Percentiles rank a stretch among this genome's conserved stretches.
Evolutionary conservation across 2,329 filamentous ascomycete species (phyloP).

Genomic region (Arthroderma sp.): DNA sequence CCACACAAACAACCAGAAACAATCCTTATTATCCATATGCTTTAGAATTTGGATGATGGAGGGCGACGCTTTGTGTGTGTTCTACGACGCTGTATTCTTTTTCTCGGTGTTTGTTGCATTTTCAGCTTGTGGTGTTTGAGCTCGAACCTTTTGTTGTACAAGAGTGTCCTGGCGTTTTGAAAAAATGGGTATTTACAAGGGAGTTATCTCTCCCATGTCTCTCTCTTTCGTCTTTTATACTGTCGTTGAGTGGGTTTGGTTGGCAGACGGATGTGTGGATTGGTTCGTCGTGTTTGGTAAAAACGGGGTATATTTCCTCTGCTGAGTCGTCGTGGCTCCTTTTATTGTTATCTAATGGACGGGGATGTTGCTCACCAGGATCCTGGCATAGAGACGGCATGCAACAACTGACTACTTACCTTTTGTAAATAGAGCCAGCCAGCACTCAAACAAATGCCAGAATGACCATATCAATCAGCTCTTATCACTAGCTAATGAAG

Average conservation of each 20-base stretch:
- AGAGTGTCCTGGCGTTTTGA: slow-evolving; percentile 3
- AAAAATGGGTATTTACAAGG: neutral
- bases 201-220: neutral
- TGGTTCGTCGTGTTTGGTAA: neutral
- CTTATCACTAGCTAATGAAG: too few relatives aligned
- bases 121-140: neutral
- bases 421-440: neutral
- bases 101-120: slow-evolving; percentile 4
- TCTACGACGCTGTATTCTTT: slow-evolving; percentile 1
- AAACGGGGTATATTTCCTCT: neutral
- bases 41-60: neutral
- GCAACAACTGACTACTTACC: neutral
- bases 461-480: too few relatives aligned
- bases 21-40: neutral
- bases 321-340: neutral
- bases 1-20: neutral
- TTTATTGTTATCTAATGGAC: neutral
- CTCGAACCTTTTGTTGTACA: slow-evolving; percentile 1
- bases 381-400: neutral
- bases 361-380: neutral
- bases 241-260: neutral
- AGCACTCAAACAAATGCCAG: neutral
- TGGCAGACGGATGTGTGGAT: neutral
- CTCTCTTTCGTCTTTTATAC: neutral
- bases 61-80: neutral